Evolutionary conservation across 495 filamentous ascomycete genomes (phyloP).

Genomic region (Aspergillus baeticus): DNA sequence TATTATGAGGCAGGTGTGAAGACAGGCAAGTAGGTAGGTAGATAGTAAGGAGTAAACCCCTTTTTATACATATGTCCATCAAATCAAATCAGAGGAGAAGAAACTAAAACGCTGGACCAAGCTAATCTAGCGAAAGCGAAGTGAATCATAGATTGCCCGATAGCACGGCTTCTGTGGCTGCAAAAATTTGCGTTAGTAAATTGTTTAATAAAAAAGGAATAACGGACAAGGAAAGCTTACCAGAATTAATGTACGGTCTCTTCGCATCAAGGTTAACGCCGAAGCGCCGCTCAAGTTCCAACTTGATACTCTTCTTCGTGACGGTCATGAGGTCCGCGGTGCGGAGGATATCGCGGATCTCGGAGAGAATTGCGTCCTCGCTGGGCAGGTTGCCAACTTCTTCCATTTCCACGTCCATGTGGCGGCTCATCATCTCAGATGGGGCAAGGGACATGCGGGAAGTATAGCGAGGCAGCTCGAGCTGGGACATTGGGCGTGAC

Average conservation of each 20-base stretch:
- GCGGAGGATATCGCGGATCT: constrained; percentile 89
- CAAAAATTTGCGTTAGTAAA: constrained; percentile 22
- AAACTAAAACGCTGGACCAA: background rate
- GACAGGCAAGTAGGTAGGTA: too few relatives aligned
- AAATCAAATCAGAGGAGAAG: background rate
- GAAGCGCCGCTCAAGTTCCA: constrained; percentile 87
- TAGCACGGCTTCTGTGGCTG: constrained; percentile 73
- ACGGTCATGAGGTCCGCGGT: constrained; percentile 95
- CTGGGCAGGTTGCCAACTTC: constrained; percentile 70
- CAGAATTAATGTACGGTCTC: constrained; percentile 89
- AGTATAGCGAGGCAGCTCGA: constrained; percentile 56
- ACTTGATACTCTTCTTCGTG: constrained; percentile 97
- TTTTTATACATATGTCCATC: constrained; percentile 10
- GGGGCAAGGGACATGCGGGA: constrained; percentile 80
- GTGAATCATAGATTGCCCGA: constrained; percentile 43
- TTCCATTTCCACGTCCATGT: constrained; percentile 62
- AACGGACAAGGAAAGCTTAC: constrained; percentile 46
- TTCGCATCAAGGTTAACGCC: constrained; percentile 75
- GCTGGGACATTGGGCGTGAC: constrained; percentile 72
- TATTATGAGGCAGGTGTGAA: constrained; percentile 4
- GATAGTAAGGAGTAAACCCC: too few relatives aligned
- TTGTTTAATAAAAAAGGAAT: constrained; percentile 5
- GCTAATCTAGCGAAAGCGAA: background rate
- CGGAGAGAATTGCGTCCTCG: constrained; percentile 86
- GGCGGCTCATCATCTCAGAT: constrained; percentile 67